Percentiles rank a stretch among this genome's conserved stretches.
phyloP scores from a whole-genome alignment of 208 protist species.

The Acanthamoeba lenticulata region DNA sequence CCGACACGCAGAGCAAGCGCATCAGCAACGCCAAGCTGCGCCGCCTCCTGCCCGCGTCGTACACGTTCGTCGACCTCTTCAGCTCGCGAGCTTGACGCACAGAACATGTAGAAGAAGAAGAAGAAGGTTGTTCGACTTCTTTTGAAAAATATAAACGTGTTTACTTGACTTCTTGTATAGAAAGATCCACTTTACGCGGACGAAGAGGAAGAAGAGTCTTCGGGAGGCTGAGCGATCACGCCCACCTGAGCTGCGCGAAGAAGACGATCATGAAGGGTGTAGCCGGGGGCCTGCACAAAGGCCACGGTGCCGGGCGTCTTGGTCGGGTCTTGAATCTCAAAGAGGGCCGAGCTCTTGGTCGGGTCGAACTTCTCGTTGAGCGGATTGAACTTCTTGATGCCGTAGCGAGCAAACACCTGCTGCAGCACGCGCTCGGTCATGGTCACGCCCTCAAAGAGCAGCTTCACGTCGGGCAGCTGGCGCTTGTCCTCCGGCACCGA shows the following conservation, averaged over 20 bases:
- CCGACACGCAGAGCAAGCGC: slow-evolving; percentile 58
- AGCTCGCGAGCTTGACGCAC: too few species aligned
- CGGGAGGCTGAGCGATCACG: slow-evolving; percentile 67
- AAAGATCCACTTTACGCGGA: too few species aligned
- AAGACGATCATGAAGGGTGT: slow-evolving; percentile 75
- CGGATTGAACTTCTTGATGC: slow-evolving; percentile 67
- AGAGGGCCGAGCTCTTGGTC: slow-evolving; percentile 77
- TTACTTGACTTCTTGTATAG: too few species aligned
- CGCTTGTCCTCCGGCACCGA: slow-evolving; percentile 64
- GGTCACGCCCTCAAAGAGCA: slow-evolving; percentile 68
- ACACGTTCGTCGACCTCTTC: slow-evolving; percentile 21
- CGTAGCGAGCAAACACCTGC: slow-evolving; percentile 55
- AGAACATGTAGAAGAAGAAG: too few species aligned
- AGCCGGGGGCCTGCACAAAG: slow-evolving; percentile 71
- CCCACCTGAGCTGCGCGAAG: slow-evolving; percentile 79
- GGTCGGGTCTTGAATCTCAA: slow-evolving; percentile 72
- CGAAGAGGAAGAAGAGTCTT: not conserved
- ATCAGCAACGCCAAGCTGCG: slow-evolving; percentile 43
- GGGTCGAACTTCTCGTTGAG: slow-evolving; percentile 75
- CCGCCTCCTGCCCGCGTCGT: not conserved
- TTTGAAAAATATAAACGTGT: too few species aligned
- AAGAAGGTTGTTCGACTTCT: too few species aligned
- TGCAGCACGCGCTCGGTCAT: slow-evolving; percentile 68
- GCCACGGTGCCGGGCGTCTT: slow-evolving; percentile 77
- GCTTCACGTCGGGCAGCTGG: not conserved